Percentiles rank a stretch among this genome's conserved stretches.
Evolutionary conservation across 345 rosid genomes (phyloP).

Genomic region (Eucalyptus albens): DNA sequence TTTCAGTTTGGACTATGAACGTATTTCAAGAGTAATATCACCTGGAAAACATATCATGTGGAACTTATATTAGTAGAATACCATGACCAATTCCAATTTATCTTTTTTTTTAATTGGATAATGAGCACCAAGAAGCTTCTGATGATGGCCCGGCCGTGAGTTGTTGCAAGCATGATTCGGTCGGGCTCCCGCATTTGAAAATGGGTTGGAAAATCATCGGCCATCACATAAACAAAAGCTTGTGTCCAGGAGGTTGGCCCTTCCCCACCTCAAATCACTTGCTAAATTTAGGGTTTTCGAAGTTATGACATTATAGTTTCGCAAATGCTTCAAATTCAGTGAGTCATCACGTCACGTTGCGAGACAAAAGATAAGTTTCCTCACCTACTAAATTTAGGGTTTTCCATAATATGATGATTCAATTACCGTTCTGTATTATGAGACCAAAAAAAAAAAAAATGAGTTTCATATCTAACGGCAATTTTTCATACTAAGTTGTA

Average conservation of each 20-base stretch:
- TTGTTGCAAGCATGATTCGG: background rate
- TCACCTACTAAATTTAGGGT: no score
- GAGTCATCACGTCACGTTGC: background rate
- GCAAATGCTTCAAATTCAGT: background rate
- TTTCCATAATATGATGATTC: no score
- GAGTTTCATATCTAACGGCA: background rate
- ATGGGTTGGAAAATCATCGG: background rate
- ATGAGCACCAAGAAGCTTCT: background rate
- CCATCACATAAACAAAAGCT: background rate
- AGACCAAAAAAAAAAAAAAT: background rate
- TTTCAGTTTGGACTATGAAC: background rate
- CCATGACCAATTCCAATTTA: background rate
- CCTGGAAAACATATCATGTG: background rate
- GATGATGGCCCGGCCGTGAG: background rate
- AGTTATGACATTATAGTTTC: background rate
- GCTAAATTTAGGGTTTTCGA: background rate
- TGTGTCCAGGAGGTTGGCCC: background rate
- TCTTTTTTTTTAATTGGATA: background rate
- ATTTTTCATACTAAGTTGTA: background rate
- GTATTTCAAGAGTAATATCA: background rate
- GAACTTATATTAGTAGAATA: background rate
- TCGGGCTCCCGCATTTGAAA: background rate
- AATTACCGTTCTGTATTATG: fast-evolving
- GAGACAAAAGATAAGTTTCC: background rate
- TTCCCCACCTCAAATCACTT: background rate